Evolutionary conservation across 2,329 filamentous ascomycete genomes (phyloP).

Genomic region (Fusarium drepaniforme): DNA sequence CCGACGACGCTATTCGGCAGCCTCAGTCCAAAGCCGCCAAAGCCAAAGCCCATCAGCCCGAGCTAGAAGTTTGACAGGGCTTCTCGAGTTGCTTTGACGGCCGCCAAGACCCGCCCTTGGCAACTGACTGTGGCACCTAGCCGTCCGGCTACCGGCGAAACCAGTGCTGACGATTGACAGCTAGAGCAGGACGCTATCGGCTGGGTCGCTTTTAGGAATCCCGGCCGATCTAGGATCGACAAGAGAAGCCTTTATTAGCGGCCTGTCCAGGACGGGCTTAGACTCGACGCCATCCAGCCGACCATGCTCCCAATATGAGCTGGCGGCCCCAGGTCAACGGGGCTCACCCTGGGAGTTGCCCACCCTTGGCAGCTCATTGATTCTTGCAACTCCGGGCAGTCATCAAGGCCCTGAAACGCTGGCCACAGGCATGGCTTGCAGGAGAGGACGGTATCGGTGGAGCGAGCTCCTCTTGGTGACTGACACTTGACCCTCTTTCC

Average conservation of each 20-base stretch:
- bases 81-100: slow-evolving; percentile 39
- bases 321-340: slow-evolving; percentile 22
- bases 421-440: slow-evolving; percentile 33
- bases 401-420: slow-evolving; percentile 41
- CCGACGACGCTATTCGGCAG: background rate
- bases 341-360: slow-evolving; percentile 19
- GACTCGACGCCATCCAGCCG: slow-evolving; percentile 8
- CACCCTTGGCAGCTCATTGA: slow-evolving; percentile 1
- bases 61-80: slow-evolving; percentile 44
- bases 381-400: slow-evolving; percentile 32
- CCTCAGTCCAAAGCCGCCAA: slow-evolving; percentile 21
- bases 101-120: slow-evolving; percentile 25
- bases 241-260: slow-evolving; percentile 24
- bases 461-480: slow-evolving; percentile 9
- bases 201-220: slow-evolving; percentile 22
- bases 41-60: slow-evolving; percentile 23
- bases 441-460: slow-evolving; percentile 22
- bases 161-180: slow-evolving; percentile 43
- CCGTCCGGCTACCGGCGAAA: slow-evolving; percentile 33
- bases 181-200: slow-evolving; percentile 37
- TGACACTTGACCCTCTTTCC: background rate
- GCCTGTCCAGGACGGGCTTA: slow-evolving; percentile 24
- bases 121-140: slow-evolving; percentile 30
- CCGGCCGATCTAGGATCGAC: slow-evolving; percentile 46
- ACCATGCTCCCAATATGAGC: slow-evolving; percentile 13